These are phyloP conservation scores for Psilocybe cubensis DNA, from an alignment of 768 basidiomycete species.

Conservation along the genomic window DNA sequence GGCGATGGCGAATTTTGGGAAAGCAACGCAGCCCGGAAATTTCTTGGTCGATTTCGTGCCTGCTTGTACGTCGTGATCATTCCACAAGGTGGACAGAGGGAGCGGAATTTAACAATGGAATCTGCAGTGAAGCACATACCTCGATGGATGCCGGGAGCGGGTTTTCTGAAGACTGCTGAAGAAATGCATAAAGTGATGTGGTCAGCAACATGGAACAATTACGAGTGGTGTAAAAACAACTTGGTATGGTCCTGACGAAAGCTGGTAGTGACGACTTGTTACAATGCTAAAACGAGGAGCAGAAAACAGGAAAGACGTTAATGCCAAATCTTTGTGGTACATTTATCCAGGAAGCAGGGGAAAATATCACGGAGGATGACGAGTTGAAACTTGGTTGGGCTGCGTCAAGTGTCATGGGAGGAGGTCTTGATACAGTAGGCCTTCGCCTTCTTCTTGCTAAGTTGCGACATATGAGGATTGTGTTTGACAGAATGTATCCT, in stretches of 20 bases:
- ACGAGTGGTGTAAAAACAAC: conserved; percentile 41
- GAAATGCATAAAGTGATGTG: conserved; percentile 27
- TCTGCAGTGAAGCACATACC: conserved; percentile 50
- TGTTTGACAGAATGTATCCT: conserved; percentile 37
- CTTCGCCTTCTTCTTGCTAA: too few relatives aligned
- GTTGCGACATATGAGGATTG: too few relatives aligned
- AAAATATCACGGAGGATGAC: conserved; percentile 36
- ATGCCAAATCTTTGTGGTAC: conserved; percentile 37
- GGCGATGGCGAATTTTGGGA: conserved; percentile 49
- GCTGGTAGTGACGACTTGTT: too few relatives aligned
- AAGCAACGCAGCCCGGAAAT: conserved; percentile 39
- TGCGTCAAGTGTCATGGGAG: conserved; percentile 17
- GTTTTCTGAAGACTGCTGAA: conserved; percentile 47
- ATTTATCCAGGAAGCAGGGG: conserved; percentile 25
- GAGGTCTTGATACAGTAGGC: conserved; percentile 6
- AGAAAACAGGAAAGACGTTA: conserved; percentile 41
- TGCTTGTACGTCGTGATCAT: conserved; percentile 24
- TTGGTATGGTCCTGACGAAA: conserved; percentile 32
- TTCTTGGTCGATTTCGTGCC: conserved; percentile 42
- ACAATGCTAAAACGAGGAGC: too few relatives aligned
- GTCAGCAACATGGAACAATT: conserved; percentile 22
- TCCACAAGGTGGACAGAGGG: too few relatives aligned
- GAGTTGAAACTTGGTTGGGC: conserved; percentile 42
- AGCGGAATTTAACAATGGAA: too few relatives aligned
- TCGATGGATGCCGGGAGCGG: conserved; percentile 56